Evolutionary conservation across 169 alveolate genomes (phyloP), one percentile per base, ranked within the genome.

Genomic region (Eimeria mitis): DNA sequence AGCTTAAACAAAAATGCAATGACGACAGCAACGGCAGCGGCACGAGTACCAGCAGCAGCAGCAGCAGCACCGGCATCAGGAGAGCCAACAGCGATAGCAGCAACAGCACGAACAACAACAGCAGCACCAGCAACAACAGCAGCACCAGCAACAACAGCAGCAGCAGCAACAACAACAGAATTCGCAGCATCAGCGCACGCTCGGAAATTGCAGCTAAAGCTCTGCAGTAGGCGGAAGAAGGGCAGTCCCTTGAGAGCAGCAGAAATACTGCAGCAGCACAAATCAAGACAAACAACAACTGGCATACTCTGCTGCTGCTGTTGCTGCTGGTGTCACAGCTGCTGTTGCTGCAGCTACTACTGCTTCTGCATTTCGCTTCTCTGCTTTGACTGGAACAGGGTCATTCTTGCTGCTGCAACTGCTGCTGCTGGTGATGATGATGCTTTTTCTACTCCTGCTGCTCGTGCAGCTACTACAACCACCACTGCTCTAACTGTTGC

Each of bases 191-290:
- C 65, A 52, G 56, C 89, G 21, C 70, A 79, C 89, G 13, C 70
- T 25, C 49, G 19, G 89, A 8, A 13, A 79, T 71, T 6, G 89
- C 44, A 19, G 4, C 34, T 6, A 79, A 37, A 13, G 89, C 89
- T 7, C 47, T 44, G 89, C 65, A 37, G 71, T 79, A 79, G 40
- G 89, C 89, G 59, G 65, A 16, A 31, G 89, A 49, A 21, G 71
- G 65, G 71, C 89, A 79, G 37, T 79, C 89, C 70, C 89, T 42
- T 13, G 89, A 79, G n/a, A 79, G 89, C 37, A 79, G 89, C 31
- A 79, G 89, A 52, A 37, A n/a, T 16, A 79, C 89, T 79, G 89
- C 89, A 79, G 65, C 89, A 79, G 14, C 65, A 49, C 71, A 79
- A 14, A 6, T 13, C 89, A 49, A 79, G 63, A 79, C 9, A 49